Base-by-base conservation (phyloP, 2,329 filamentous ascomycete species). In the Aureobasidium sp. region DNA sequence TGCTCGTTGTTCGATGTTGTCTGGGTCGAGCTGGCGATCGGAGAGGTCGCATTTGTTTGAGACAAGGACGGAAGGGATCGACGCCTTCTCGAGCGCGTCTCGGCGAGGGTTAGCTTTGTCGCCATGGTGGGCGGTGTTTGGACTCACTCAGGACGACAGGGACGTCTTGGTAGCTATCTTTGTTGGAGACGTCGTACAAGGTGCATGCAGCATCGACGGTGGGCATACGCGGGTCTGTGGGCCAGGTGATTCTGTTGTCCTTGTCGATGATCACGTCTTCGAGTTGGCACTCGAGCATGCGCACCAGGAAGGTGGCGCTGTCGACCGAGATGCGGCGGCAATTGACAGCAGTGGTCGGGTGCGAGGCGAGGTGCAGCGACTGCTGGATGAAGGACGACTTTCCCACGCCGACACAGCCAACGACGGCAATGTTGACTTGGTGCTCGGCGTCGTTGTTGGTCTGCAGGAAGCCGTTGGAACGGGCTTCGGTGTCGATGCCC, bases 31-130 rank as follows among this genome's bases (percentile, higher is more conserved):
- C 69, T 90, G 82, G 69, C 88, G 85, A 62, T 84, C 78, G 61
- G 83, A 81, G 54, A 85, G 83, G 72, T 96, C 93, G 77, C 90
- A 95, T 79, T 96, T 96, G 73, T 87, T 93, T 60, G 90, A 90
- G 55, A 95, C 89, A 43, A 96, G 81, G 64, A 93, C 81, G 57
- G 87, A 88, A 9, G 92, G 90, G 40, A 95, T 75, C 25, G 81
- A 81, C 19, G 87, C 85, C 67, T 86, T 87, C 61, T 84, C 82
- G 55, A 95, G 79, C 43, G 87, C 86, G 75, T 84, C 91, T 95
- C 72, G 25, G 23, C 11, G 19, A 10, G 10, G 13, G 61, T 65
- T 37, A 65, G 63, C 43, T 27, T 27, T 7, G 23, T 27, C 7
- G 21, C n/a, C 23, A 29, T 46, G 43, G 25, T 9, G 11, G 17